These are phyloP conservation scores for Cryptococcus depauperatus DNA, from an alignment of 1,284 basidiomycete genomes.

Conservation along the genomic window DNA sequence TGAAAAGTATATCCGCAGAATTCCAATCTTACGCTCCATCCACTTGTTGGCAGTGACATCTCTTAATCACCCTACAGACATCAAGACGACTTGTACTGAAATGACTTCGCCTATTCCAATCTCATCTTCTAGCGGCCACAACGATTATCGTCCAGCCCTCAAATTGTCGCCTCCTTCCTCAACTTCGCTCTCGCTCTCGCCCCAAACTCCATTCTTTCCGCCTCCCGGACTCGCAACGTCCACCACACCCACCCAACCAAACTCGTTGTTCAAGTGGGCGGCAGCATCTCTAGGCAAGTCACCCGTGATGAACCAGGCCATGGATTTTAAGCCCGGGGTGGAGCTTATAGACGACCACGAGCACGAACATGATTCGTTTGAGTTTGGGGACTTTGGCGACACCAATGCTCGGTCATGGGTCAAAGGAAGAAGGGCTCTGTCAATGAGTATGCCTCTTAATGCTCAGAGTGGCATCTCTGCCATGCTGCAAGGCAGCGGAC, in stretches of 20 bases:
- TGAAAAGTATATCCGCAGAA: no score
- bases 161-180: slow-evolving; percentile 11
- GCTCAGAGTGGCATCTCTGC: slow-evolving; percentile 15
- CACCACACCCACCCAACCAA: slow-evolving; percentile 6
- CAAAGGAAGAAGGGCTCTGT: slow-evolving; percentile 26
- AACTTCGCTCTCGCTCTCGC: slow-evolving; percentile 22
- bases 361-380: slow-evolving; percentile 29
- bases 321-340: not conserved
- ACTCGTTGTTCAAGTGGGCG: slow-evolving; percentile 14
- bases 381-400: slow-evolving; percentile 36
- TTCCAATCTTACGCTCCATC: no score
- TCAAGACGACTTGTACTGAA: no score
- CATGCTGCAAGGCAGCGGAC: slow-evolving; percentile 14
- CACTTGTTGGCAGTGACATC: no score
- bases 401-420: slow-evolving; percentile 25
- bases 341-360: slow-evolving; percentile 16
- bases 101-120: slow-evolving; percentile 25
- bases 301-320: not conserved
- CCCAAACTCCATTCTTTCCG: slow-evolving; percentile 24
- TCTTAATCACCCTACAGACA: no score
- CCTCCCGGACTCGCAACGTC: slow-evolving; percentile 2
- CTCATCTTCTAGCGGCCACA: slow-evolving; percentile 4
- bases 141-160: slow-evolving; percentile 4
- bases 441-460: slow-evolving; percentile 13
- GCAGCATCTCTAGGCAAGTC: slow-evolving; percentile 11